Evolutionary conservation across 441 rosid genomes (phyloP).

Genomic region (Rhodomyrtus psidioides): DNA sequence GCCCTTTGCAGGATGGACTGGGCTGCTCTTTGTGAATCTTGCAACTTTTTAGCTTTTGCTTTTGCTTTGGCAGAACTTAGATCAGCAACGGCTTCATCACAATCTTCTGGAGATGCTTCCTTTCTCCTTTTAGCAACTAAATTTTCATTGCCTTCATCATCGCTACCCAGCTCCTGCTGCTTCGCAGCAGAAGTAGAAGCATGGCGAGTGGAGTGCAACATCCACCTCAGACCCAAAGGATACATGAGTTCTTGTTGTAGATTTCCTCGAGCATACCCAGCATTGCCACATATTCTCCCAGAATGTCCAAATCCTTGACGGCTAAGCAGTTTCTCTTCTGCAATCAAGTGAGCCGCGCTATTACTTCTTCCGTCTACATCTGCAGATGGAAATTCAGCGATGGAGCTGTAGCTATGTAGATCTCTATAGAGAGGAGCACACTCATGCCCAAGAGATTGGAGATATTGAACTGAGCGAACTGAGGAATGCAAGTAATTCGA

Average conservation of each 20-base stretch:
- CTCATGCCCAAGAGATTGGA: conserved; percentile 30
- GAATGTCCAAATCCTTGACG: conserved; percentile 20
- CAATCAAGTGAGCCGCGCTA: conserved; percentile 5
- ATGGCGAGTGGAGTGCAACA: conserved; percentile 24
- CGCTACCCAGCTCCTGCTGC: conserved; percentile 30
- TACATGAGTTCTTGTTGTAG: conserved; percentile 25
- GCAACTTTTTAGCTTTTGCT: conserved; percentile 48
- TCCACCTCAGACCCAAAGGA: conserved; percentile 23
- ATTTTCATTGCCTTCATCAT: conserved; percentile 29
- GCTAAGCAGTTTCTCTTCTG: conserved; percentile 18
- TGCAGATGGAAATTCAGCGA: neutral
- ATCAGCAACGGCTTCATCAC: conserved; percentile 60
- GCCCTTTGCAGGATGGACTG: conserved; percentile 21
- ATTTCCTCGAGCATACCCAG: conserved; percentile 21
- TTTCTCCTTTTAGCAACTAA: conserved; percentile 21
- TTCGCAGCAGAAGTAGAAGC: conserved; percentile 61
- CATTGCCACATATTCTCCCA: conserved; percentile 19
- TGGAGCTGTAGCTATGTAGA: conserved; percentile 18
- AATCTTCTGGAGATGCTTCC: conserved; percentile 60
- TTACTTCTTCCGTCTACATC: conserved; percentile 14
- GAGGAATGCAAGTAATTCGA: conserved; percentile 36
- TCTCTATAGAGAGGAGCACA: conserved; percentile 13
- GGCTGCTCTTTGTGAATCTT: conserved; percentile 33
- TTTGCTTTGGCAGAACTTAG: conserved; percentile 45
- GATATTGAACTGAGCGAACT: conserved; percentile 24